Evolutionary conservation across 2,329 filamentous ascomycete species (phyloP), one percentile per base, ranked within the genome.

Genomic region (Orbilia javanica): DNA sequence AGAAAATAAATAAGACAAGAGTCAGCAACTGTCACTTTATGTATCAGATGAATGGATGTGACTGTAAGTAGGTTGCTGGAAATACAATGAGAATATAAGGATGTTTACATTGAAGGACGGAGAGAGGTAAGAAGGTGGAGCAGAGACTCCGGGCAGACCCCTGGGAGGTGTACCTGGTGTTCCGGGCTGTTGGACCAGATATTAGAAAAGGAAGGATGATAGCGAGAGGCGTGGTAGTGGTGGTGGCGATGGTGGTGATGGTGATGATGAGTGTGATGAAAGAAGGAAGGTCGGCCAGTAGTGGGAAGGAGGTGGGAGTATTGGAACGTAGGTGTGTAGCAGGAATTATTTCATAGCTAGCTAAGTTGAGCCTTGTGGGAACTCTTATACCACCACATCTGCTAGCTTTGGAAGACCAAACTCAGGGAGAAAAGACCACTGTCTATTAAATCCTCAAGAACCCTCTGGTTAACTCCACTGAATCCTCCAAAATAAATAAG

Each of bases 151-250:
- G 13, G 64, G 10, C 39, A 48, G 25, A 72, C n/a, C 11, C 25
- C 15, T 42, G 27, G 29, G 20, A 63, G 44, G 46, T 67, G 46
- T 67, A 53, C 42, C 39, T 31, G 55, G 52, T 34, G n/a, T 3
- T 29, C 13, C 52, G 64, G 34, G 65, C 69, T 70, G 53, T 65
- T 64, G 55, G 18, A 67, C 64, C 63, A 44, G 71, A 55, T 64
- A 46, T 42, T 44, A 39, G 48, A 6, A 52, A 53, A 42, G 39
- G 31, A 53, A 22, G 27, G 53, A 39, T 48, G 27, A n/a, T 39
- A 46, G 42, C 7, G 22, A n/a, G n/a, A n/a, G n/a, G n/a, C n/a
- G 31, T 53, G 50, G 36, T 62, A 60, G 36, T 52, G 62, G 39
- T 39, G 50, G 15, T 62, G 36, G 20, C 42, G 62, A 53, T 65